Conservation (phyloP, 768 basidiomycete species). For the Russula foetens region DNA sequence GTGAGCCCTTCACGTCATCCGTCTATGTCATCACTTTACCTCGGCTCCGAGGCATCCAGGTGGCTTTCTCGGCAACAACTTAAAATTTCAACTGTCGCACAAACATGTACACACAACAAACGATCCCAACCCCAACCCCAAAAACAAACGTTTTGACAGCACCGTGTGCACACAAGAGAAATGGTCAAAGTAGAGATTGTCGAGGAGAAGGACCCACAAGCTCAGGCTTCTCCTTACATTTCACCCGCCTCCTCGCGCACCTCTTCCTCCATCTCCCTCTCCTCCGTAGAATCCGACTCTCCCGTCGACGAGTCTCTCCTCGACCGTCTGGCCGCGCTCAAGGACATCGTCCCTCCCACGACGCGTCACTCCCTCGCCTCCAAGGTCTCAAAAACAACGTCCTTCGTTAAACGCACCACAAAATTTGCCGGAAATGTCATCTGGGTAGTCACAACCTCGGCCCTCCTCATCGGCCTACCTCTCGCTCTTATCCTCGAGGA, state of each 20-base stretch:
- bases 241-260: constrained; percentile 70
- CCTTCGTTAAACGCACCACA: constrained; percentile 56
- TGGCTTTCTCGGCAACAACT: too few relatives aligned
- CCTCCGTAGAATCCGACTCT: constrained; percentile 66
- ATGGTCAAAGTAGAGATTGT: constrained; percentile 96
- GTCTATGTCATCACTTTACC: too few relatives aligned
- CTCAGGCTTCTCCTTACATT: constrained; percentile 55
- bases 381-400: constrained; percentile 49
- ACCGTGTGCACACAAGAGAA: too few relatives aligned
- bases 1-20: too few relatives aligned
- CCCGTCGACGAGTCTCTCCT: constrained; percentile 73
- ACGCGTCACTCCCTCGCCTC: constrained; percentile 72
- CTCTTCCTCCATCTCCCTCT: constrained; percentile 64
- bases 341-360: constrained; percentile 90
- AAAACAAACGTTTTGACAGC: too few relatives aligned
- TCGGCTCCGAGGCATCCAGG: too few relatives aligned
- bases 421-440: constrained; percentile 81
- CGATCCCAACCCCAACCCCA: too few relatives aligned
- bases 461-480: constrained; percentile 88
- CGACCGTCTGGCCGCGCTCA: constrained; percentile 85
- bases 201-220: constrained; percentile 64
- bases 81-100: too few relatives aligned
- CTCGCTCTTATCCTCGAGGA: constrained; percentile 91
- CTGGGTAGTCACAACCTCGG: constrained; percentile 93
- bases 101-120: too few relatives aligned